These are phyloP conservation scores for Pseudozyma sp. DNA, from an alignment of 1,284 basidiomycete species.

Conservation along the genomic window DNA sequence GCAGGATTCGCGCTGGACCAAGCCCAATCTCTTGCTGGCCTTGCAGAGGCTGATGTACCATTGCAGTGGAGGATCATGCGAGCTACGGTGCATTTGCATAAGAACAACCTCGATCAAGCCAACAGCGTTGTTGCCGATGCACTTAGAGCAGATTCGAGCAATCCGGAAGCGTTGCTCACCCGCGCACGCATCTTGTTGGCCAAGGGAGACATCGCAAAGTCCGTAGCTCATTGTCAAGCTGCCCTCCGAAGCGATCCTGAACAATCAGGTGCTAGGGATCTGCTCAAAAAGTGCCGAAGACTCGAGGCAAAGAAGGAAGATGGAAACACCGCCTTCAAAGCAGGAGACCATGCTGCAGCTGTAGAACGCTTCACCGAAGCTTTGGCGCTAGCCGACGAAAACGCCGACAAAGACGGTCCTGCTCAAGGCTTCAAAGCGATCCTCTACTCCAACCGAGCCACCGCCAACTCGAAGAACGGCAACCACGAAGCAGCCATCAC, in stretches of 20 bases:
- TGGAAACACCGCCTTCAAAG: conserved; percentile 83
- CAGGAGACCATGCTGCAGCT: conserved; percentile 75
- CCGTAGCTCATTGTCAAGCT: conserved; percentile 78
- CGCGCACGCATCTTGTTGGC: conserved; percentile 84
- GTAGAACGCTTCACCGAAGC: conserved; percentile 72
- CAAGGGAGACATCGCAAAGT: conserved; percentile 77
- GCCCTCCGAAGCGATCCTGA: conserved; percentile 85
- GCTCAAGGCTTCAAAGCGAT: conserved; percentile 73
- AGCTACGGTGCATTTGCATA: conserved; percentile 49
- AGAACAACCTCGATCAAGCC: conserved; percentile 58
- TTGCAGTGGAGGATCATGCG: conserved; percentile 52
- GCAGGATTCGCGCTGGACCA: conserved; percentile 60
- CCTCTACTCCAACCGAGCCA: conserved; percentile 84
- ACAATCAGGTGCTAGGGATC: conserved; percentile 76
- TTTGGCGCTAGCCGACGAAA: conserved; percentile 52
- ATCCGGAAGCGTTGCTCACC: conserved; percentile 83
- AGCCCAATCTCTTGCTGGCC: conserved; percentile 47
- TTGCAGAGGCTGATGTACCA: conserved; percentile 51
- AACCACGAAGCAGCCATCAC: conserved; percentile 77
- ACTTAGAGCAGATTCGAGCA: conserved; percentile 78
- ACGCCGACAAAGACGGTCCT: conserved; percentile 47
- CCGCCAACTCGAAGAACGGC: conserved; percentile 79
- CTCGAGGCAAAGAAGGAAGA: conserved; percentile 86
- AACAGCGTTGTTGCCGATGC: conserved; percentile 75
- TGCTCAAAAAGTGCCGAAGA: conserved; percentile 81